These are phyloP conservation scores for Hypomontagnella monticulosa DNA, from an alignment of 495 filamentous ascomycete species.

Conservation along the genomic window DNA sequence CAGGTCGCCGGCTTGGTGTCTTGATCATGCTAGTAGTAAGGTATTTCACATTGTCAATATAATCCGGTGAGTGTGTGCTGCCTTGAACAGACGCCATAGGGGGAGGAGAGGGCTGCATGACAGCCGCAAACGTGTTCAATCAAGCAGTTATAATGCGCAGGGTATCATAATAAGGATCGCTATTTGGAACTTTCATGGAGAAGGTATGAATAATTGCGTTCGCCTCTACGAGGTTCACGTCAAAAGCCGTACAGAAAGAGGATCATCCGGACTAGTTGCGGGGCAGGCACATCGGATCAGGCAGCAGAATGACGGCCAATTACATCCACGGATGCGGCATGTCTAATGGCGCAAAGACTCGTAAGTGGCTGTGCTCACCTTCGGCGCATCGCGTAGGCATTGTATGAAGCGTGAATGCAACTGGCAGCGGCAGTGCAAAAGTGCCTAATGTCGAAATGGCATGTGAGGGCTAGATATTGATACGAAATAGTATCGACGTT, in stretches of 20 bases:
- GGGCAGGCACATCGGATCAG: conserved; percentile 2
- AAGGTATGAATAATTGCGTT: no score
- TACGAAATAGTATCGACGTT: no score
- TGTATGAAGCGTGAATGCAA: no score
- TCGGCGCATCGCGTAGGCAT: no score
- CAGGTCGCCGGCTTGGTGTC: background rate
- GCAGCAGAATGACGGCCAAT: conserved; percentile 18
- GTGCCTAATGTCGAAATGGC: no score
- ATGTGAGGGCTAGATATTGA: no score
- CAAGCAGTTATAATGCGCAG: no score
- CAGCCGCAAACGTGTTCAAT: background rate
- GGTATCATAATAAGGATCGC: no score
- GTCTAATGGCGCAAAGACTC: background rate
- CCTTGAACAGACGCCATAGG: background rate
- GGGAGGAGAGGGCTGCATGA: conserved; percentile 5
- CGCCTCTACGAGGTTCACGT: no score
- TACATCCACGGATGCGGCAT: conserved; percentile 2
- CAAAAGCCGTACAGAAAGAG: no score
- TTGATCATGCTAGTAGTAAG: conserved; percentile 8
- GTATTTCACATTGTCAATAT: conserved; percentile 11
- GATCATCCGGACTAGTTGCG: background rate
- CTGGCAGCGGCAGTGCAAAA: no score
- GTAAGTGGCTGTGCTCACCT: background rate
- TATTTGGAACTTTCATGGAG: no score
- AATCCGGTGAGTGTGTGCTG: background rate